Conservation (phyloP, 2,329 filamentous ascomycete genomes). For the Talaromyces rugulosus region DNA sequence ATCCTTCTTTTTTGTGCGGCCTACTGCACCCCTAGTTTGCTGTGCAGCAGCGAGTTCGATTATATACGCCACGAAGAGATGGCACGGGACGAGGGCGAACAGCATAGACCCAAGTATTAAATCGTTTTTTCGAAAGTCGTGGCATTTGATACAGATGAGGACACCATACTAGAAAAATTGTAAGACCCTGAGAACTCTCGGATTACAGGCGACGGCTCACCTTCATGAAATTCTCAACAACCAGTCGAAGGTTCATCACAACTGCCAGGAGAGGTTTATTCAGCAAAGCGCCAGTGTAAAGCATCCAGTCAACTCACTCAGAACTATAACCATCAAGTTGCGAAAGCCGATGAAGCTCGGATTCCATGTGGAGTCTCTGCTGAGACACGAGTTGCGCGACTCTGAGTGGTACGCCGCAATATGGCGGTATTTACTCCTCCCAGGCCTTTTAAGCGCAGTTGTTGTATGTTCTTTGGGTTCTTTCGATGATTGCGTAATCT, state of each 20-base stretch:
- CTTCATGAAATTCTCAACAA: constrained; percentile 97
- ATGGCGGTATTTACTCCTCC: constrained; percentile 77
- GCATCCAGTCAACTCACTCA: constrained; percentile 50
- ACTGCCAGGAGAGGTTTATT: constrained; percentile 49
- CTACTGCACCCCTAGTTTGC: constrained; percentile 67
- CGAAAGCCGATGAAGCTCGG: constrained; percentile 91
- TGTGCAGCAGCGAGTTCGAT: constrained; percentile 81
- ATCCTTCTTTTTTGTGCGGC: constrained; percentile 50
- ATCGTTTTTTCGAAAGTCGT: constrained; percentile 79
- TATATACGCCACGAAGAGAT: constrained; percentile 83
- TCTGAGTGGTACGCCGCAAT: constrained; percentile 78
- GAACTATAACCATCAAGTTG: constrained; percentile 91
- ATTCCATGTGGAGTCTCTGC: constrained; percentile 68
- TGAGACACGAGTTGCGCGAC: constrained; percentile 72
- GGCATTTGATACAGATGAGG: constrained; percentile 83
- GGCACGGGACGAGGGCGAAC: constrained; percentile 83
- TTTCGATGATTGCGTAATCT: constrained; percentile 6
- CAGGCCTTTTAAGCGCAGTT: constrained; percentile 17
- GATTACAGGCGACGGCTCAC: constrained; percentile 39
- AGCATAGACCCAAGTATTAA: constrained; percentile 70
- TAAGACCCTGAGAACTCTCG: neutral
- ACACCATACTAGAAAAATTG: constrained; percentile 70
- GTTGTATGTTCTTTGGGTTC: constrained; percentile 7
- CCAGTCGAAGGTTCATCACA: constrained; percentile 85
- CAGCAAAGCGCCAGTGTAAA: constrained; percentile 4